Evolutionary conservation across 805 yeast genomes (phyloP), one percentile per base, ranked within the genome.

Genomic region (Candida koratica): DNA sequence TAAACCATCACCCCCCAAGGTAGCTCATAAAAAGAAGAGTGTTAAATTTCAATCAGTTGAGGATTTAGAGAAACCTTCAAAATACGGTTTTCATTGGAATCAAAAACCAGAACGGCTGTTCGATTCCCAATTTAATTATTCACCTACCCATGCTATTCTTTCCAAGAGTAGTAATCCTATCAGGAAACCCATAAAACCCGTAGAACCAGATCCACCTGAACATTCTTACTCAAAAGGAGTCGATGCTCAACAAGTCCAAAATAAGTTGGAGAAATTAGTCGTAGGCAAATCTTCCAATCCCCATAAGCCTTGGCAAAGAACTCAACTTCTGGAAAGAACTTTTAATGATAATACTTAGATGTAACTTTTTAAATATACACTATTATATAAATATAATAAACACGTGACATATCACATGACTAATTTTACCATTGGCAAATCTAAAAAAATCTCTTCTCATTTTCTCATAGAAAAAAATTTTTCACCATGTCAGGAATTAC

Each of bases 401-500:
- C 26, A 24, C 26, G 11, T 24, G 26, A 24, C 26, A 12, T 5
- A 12, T n/a, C 15, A 25, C 28, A 12, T 25, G 28, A 25, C 17
- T 17, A 16, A 10, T 6, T 10, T 24, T 6, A 10, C 17, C 32
- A 17, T 28, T 17, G 22, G 16, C 24, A 17, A 15, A 28, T 18
- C n/a, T n/a, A n/a, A n/a, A n/a, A n/a, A n/a, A n/a, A n/a, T n/a
- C n/a, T n/a, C n/a, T n/a, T n/a, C n/a, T 18, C 17, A 19, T 29
- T 29, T 29, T 20, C 32, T 22, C 25, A 17, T 17, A 23, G n/a
- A 22, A 22, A 25, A 25, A 25, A 33, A 25, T 24, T 22, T 16
- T 19, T 19, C 13, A 38, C 39, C 30, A 73, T 73, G 79, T 63
- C 79, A 53, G 85, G 80, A 71, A 79, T 79, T 58, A 72, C 79